Conservation (phyloP, 108 stramenopile species). For the Discostella stelligeroides region DNA sequence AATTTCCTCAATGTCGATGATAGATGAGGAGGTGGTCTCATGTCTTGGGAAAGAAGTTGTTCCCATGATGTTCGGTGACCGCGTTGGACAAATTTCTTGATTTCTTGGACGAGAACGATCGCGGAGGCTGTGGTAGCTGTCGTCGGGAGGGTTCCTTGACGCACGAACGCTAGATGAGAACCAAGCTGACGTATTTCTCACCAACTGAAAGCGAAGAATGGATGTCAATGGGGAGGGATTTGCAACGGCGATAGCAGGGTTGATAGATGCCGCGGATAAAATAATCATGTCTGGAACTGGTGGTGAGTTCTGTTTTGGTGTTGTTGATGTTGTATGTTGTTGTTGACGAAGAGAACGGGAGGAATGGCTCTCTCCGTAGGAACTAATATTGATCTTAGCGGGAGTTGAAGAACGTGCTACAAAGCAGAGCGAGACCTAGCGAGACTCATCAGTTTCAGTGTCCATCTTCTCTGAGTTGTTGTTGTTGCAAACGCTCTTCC, state of each 20-base stretch:
- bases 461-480: no score
- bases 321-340: no score
- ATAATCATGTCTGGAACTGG: not conserved
- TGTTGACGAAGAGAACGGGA: no score
- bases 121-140: not conserved
- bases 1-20: slow-evolving; percentile 76
- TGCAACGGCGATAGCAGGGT: not conserved
- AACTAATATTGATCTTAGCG: no score
- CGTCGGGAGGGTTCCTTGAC: not conserved
- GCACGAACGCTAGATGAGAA: not conserved
- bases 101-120: no score
- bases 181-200: slow-evolving; percentile 6
- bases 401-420: no score
- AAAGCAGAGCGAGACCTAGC: no score
- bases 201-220: not conserved
- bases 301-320: no score
- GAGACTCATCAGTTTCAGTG: no score
- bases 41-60: not conserved
- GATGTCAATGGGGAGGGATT: not conserved
- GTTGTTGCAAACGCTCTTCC: no score
- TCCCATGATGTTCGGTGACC: not conserved
- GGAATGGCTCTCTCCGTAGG: no score
- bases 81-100: no score
- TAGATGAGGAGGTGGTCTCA: slow-evolving; percentile 3
- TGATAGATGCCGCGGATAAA: not conserved